Evolutionary conservation across 1,284 basidiomycete species (phyloP).

Genomic region (Paramarasmius palmivorus): DNA sequence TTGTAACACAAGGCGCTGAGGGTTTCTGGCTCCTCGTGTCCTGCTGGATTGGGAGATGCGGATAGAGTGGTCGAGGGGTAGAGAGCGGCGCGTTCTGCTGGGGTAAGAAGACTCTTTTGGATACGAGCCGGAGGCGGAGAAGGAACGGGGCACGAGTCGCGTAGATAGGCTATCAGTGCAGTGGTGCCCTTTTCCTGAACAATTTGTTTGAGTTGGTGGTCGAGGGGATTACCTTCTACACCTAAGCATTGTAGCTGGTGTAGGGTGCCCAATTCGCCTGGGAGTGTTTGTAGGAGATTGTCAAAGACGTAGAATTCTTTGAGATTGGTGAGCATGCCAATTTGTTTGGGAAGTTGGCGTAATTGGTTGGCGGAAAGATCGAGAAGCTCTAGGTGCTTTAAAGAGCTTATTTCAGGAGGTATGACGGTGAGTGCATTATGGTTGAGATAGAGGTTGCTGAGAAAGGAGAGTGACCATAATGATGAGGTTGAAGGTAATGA

Average conservation of each 20-base stretch:
- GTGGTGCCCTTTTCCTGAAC: constrained; percentile 93
- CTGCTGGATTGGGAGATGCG: too few relatives aligned
- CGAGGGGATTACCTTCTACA: constrained; percentile 94
- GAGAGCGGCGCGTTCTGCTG: constrained; percentile 63
- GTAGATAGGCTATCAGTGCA: constrained; percentile 85
- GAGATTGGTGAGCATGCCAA: constrained; percentile 89
- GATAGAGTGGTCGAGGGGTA: too few relatives aligned
- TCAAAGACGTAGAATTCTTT: constrained; percentile 96
- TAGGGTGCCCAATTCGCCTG: constrained; percentile 86
- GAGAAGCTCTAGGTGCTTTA: constrained; percentile 87
- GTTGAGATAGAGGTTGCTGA: constrained; percentile 95
- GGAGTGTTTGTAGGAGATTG: constrained; percentile 86
- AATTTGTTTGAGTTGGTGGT: constrained; percentile 74
- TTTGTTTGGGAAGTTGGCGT: constrained; percentile 77
- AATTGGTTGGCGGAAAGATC: constrained; percentile 94
- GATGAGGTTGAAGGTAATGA: constrained; percentile 83
- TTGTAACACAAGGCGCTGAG: constrained; percentile 92
- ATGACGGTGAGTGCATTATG: constrained; percentile 88
- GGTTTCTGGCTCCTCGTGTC: constrained; percentile 47
- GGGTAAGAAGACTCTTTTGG: constrained; percentile 79
- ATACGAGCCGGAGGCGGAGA: constrained; percentile 81
- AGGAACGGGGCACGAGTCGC: constrained; percentile 86
- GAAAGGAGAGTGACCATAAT: constrained; percentile 90
- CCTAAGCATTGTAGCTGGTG: constrained; percentile 94
- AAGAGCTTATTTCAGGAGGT: constrained; percentile 82